Conservation (phyloP, 2,329 filamentous ascomycete species). For the Penicillium rolfsii region DNA sequence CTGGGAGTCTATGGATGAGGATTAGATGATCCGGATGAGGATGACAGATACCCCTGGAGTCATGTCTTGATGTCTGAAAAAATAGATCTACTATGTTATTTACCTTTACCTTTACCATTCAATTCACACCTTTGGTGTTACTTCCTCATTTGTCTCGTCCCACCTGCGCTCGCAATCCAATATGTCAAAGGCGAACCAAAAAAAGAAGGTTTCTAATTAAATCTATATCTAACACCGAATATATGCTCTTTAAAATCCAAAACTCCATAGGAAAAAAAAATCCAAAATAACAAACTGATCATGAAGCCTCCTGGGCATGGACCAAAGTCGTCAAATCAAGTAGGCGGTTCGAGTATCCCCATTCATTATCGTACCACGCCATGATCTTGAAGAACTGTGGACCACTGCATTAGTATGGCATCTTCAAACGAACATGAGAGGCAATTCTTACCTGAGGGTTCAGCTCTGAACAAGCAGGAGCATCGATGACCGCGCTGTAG, state of each 20-base stretch:
- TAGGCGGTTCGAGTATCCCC: conserved; percentile 90
- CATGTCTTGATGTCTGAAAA: conserved; percentile 26
- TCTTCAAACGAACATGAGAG: neutral
- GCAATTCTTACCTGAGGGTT: conserved; percentile 52
- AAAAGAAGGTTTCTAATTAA: neutral
- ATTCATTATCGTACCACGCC: conserved; percentile 95
- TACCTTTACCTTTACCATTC: neutral
- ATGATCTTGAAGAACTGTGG: conserved; percentile 91
- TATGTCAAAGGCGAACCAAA: neutral
- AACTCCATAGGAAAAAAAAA: conserved; percentile 1
- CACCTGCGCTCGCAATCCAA: neutral
- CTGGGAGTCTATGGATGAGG: conserved; percentile 61
- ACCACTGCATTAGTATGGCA: conserved; percentile 45
- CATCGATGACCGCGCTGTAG: conserved; percentile 90
- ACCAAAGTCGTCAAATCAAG: conserved; percentile 61
- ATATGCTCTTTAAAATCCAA: conserved; percentile 1
- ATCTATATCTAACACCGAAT: conserved; percentile 2
- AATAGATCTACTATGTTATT: conserved; percentile 26
- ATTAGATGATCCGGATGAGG: conserved; percentile 33
- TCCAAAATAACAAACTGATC: conserved; percentile 3
- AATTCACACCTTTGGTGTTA: neutral
- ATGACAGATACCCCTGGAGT: conserved; percentile 30
- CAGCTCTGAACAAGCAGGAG: conserved; percentile 89
- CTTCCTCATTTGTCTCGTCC: neutral
- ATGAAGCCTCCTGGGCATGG: conserved; percentile 23